Conservation (phyloP, 768 basidiomycete genomes). For the Tremella yokohamensis region DNA sequence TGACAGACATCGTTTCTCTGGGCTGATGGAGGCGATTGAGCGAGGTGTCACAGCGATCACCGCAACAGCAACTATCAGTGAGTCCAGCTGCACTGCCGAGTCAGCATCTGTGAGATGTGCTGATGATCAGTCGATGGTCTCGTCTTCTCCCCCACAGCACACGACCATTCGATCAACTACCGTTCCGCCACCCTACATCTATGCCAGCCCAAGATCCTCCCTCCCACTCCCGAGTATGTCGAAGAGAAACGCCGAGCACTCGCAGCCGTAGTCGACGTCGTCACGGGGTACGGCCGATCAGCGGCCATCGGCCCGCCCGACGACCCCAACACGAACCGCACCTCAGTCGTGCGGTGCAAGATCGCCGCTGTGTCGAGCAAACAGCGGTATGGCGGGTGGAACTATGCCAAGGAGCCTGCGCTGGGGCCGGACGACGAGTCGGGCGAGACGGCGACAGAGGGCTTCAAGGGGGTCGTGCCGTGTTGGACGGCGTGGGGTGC, state of each 20-base stretch:
- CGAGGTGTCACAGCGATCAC: constrained; percentile 13
- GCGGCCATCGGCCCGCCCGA: constrained; percentile 9
- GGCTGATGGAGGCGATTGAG: constrained; percentile 18
- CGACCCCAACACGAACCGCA: constrained; percentile 10
- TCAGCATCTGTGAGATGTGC: not conserved
- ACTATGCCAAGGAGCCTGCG: constrained; percentile 13
- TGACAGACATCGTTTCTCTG: constrained; percentile 17
- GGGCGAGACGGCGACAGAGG: not conserved
- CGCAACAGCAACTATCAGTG: constrained; percentile 20
- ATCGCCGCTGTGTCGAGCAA: constrained; percentile 17
- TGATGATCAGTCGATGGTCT: constrained; percentile 17
- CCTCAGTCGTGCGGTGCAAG: constrained; percentile 15
- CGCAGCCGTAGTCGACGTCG: constrained; percentile 8
- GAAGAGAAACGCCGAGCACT: constrained; percentile 18
- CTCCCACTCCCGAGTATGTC: not conserved
- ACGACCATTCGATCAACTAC: constrained; percentile 25
- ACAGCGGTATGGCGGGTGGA: constrained; percentile 17
- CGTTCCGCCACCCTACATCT: constrained; percentile 21
- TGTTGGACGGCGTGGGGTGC: constrained; percentile 23
- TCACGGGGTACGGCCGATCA: constrained; percentile 15
- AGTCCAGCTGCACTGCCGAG: not conserved
- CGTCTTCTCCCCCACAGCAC: constrained; percentile 21
- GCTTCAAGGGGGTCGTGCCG: constrained; percentile 19
- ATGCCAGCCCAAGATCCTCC: no score
- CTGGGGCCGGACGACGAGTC: constrained; percentile 11